phyloP scores from a whole-genome alignment of 176 grass and related monocot species.

The Oryza punctata region DNA sequence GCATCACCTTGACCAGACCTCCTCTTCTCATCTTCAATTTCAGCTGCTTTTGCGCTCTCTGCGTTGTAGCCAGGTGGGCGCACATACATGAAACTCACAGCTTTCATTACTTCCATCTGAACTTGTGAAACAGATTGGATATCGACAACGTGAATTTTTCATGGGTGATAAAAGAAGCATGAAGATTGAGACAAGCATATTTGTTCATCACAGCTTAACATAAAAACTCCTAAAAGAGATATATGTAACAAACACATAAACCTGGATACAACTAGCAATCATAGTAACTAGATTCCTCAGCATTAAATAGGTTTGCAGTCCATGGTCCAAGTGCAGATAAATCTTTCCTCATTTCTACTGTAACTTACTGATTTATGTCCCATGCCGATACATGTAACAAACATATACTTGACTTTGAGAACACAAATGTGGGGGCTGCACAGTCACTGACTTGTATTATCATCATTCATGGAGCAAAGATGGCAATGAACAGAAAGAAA shows the following conservation, averaged over 20 bases:
- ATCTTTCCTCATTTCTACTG: neutral
- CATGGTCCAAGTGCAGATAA: neutral
- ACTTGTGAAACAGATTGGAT: conserved; percentile 40
- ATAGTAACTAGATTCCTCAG: neutral
- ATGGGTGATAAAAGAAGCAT: conserved; percentile 12
- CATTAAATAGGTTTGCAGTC: neutral
- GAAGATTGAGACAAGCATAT: neutral
- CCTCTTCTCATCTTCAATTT: conserved; percentile 85
- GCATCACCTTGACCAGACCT: conserved; percentile 45
- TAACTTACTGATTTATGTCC: neutral
- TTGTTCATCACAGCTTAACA: neutral
- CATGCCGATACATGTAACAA: neutral
- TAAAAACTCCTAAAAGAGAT: neutral
- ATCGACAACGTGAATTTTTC: neutral
- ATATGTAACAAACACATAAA: neutral
- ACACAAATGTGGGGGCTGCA: neutral
- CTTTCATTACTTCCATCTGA: conserved; percentile 95
- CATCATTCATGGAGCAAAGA: neutral
- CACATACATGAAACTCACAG: conserved; percentile 98
- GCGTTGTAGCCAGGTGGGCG: conserved; percentile 89
- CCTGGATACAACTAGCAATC: neutral
- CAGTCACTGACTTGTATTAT: neutral
- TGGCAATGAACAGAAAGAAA: neutral
- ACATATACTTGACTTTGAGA: neutral
- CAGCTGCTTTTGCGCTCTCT: conserved; percentile 97